Conservation (phyloP, 768 basidiomycete genomes). For the Podaxis sp. region DNA sequence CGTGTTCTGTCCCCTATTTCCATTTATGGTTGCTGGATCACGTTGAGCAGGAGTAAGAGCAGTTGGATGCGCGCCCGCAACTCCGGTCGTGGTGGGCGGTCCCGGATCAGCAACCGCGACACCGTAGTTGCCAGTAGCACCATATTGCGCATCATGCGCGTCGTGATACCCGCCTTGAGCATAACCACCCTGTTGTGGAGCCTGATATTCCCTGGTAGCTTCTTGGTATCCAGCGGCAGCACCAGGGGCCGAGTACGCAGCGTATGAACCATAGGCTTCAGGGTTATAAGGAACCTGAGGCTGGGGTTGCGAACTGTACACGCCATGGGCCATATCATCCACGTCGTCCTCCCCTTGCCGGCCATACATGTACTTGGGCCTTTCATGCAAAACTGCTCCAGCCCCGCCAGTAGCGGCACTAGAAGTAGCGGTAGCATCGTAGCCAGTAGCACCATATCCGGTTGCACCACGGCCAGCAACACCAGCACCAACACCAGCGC, state of each 20-base stretch:
- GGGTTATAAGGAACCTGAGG: conserved; percentile 37
- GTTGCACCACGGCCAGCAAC: conserved; percentile 7
- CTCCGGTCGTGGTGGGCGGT: neutral
- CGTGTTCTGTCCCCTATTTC: conserved; percentile 20
- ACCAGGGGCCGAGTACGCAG: conserved; percentile 28
- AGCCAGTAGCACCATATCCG: conserved; percentile 10
- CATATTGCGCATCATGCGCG: conserved; percentile 16
- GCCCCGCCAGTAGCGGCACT: neutral
- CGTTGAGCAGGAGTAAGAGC: neutral
- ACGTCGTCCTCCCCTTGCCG: conserved; percentile 30
- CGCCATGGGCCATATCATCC: conserved; percentile 33
- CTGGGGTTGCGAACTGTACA: conserved; percentile 43
- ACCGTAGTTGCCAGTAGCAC: conserved; percentile 16
- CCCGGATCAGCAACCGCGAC: conserved; percentile 23
- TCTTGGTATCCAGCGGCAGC: conserved; percentile 29
- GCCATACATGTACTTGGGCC: conserved; percentile 39
- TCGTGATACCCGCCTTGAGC: conserved; percentile 23
- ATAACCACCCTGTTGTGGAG: conserved; percentile 25
- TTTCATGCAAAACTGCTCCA: conserved; percentile 10
- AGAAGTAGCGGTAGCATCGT: conserved; percentile 18
- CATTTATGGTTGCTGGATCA: neutral
- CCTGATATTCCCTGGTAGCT: conserved; percentile 33
- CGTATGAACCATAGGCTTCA: conserved; percentile 45
- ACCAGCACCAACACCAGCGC: neutral
- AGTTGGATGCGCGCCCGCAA: conserved; percentile 8